Conservation (phyloP, 169 alveolate genomes). For the Plasmodium knowlesi region DNA sequence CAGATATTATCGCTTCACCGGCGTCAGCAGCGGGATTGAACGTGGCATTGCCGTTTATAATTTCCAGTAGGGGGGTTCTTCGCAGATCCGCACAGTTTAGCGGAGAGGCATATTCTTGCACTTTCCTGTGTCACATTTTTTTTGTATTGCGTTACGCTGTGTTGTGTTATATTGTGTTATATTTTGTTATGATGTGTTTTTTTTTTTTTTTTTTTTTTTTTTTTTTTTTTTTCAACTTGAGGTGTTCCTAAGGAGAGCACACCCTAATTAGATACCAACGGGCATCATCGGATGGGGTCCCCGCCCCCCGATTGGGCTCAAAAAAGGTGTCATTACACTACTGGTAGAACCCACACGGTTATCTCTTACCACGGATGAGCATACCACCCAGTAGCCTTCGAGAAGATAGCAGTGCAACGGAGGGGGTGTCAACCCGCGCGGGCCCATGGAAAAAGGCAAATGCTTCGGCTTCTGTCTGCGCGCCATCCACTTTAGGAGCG, state of each 20-base stretch:
- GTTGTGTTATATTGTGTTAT: neutral
- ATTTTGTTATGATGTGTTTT: neutral
- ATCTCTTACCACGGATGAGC: neutral
- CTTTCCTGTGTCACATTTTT: neutral
- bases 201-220: neutral
- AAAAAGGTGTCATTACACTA: neutral
- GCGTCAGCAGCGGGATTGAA: neutral
- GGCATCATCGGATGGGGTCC: neutral
- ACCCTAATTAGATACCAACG: neutral
- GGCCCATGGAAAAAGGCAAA: neutral
- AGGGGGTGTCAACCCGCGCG: neutral
- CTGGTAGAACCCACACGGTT: neutral
- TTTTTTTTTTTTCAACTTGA: neutral
- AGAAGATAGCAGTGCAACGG: neutral
- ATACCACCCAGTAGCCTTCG: neutral
- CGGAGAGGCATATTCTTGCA: neutral
- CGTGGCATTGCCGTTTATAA: neutral
- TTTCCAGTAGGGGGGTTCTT: neutral
- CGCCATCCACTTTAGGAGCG: constrained; percentile 54
- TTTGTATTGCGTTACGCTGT: neutral
- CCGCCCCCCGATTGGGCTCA: neutral
- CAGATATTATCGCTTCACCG: neutral
- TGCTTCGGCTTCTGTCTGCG: constrained; percentile 18
- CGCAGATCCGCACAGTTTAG: neutral
- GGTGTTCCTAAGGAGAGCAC: neutral